Evolutionary conservation across 768 basidiomycete species (phyloP).

Genomic region (Boletus reticulatus): DNA sequence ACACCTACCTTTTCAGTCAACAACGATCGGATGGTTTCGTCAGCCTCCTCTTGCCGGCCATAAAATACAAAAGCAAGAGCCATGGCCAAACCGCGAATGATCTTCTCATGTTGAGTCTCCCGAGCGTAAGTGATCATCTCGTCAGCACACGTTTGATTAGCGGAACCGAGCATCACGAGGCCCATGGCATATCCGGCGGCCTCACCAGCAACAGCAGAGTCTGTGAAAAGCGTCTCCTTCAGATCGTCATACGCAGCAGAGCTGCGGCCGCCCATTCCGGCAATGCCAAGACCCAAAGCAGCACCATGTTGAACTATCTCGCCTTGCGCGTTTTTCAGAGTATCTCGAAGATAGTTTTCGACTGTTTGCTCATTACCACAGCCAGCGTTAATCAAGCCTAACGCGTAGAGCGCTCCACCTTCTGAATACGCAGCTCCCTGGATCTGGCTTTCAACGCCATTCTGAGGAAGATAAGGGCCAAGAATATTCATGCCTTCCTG

Average conservation of each 20-base stretch:
- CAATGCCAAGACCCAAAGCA: constrained; percentile 93
- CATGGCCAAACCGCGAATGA: constrained; percentile 92
- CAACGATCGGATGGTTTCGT: constrained; percentile 73
- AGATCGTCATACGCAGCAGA: constrained; percentile 90
- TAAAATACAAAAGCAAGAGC: constrained; percentile 93
- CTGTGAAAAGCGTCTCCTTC: constrained; percentile 84
- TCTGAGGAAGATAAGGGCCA: constrained; percentile 88
- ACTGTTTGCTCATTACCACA: constrained; percentile 71
- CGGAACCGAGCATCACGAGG: constrained; percentile 96
- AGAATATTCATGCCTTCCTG: constrained; percentile 91
- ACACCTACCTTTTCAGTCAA: constrained; percentile 77
- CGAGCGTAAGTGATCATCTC: constrained; percentile 97
- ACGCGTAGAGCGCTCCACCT: constrained; percentile 92
- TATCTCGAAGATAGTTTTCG: constrained; percentile 74
- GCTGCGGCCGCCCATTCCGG: constrained; percentile 90
- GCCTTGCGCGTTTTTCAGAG: constrained; percentile 68
- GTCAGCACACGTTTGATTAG: constrained; percentile 69
- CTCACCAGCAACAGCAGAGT: constrained; percentile 95
- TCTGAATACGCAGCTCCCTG: constrained; percentile 86
- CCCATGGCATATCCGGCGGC: constrained; percentile 98
- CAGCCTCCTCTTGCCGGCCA: constrained; percentile 89
- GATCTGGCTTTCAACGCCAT: constrained; percentile 70
- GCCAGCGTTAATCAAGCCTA: constrained; percentile 93
- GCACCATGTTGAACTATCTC: constrained; percentile 98
- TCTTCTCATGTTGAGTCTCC: constrained; percentile 99